Conservation (phyloP, 768 basidiomycete species). For the Cystobasidium onofrii region DNA sequence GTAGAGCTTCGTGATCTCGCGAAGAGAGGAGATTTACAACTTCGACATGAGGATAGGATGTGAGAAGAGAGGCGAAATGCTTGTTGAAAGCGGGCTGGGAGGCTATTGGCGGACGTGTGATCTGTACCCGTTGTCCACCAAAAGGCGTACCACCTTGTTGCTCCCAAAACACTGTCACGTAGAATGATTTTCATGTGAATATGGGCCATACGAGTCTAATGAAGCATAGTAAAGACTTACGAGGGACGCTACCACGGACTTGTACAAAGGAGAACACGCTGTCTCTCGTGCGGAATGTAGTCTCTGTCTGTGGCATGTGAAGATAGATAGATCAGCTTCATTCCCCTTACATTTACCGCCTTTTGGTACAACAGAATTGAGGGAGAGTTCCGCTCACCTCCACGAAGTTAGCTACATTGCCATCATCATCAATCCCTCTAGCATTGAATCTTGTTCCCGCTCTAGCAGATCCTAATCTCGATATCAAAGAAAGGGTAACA, state of each 20-base stretch:
- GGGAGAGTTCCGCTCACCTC: slow-evolving; percentile 73
- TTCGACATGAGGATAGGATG: slow-evolving; percentile 76
- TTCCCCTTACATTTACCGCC: too few species aligned
- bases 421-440: slow-evolving; percentile 69
- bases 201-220: neutral
- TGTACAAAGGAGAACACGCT: slow-evolving; percentile 87
- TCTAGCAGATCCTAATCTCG: slow-evolving; percentile 82
- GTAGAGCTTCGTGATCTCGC: slow-evolving; percentile 80
- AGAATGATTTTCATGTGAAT: too few species aligned
- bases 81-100: slow-evolving; percentile 96
- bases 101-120: slow-evolving; percentile 78
- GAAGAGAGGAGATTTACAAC: slow-evolving; percentile 83
- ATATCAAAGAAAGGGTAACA: slow-evolving; percentile 71
- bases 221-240: slow-evolving; percentile 52
- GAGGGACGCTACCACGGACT: slow-evolving; percentile 87
- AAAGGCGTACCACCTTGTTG: slow-evolving; percentile 93
- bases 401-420: slow-evolving; percentile 90
- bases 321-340: neutral
- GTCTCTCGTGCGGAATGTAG: slow-evolving; percentile 73
- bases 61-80: slow-evolving; percentile 76
- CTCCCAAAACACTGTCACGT: slow-evolving; percentile 83
- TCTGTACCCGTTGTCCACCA: slow-evolving; percentile 75
- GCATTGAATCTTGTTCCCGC: slow-evolving; percentile 97
- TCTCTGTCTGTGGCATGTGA: slow-evolving; percentile 62
- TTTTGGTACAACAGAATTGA: too few species aligned